Evolutionary conservation across 192 early-diverging fungal species (phyloP).

Genomic region (Coemansia sp.): DNA sequence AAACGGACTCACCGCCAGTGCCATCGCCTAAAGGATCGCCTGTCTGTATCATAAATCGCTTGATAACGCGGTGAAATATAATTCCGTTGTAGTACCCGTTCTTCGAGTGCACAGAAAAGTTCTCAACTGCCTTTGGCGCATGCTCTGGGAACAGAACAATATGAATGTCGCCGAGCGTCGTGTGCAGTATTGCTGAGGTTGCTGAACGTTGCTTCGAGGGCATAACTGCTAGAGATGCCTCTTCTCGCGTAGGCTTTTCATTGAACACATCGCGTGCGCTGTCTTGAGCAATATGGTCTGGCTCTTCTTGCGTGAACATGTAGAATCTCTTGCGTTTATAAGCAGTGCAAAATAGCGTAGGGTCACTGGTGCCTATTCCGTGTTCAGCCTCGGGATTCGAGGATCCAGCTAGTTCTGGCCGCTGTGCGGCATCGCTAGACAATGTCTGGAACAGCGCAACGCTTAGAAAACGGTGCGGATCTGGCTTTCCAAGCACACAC

Average conservation of each 20-base stretch:
- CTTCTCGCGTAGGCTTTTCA: conserved; percentile 94
- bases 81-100: conserved; percentile 88
- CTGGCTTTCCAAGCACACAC: conserved; percentile 83
- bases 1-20: conserved; percentile 91
- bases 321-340: conserved; percentile 92
- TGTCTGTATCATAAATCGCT: conserved; percentile 96
- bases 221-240: conserved; percentile 82
- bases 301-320: conserved; percentile 87
- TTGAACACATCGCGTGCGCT: conserved; percentile 92
- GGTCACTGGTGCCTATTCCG: conserved; percentile 66
- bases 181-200: conserved; percentile 77
- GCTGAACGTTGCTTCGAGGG: conserved; percentile 64
- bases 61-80: conserved; percentile 97
- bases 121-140: conserved; percentile 83
- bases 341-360: conserved; percentile 88
- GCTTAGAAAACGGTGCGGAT: conserved; percentile 88
- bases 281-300: conserved; percentile 59
- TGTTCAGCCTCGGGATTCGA: conserved; percentile 78
- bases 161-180: conserved; percentile 89
- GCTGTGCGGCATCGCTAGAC: background rate
- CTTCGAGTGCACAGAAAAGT: conserved; percentile 84
- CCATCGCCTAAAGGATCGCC: conserved; percentile 89
- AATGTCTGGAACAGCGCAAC: conserved; percentile 85
- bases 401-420: conserved; percentile 65
- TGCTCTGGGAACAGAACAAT: conserved; percentile 85